Evolutionary conservation across 805 yeast species (phyloP).

Genomic region (Hanseniaspora hatyaiensis): DNA sequence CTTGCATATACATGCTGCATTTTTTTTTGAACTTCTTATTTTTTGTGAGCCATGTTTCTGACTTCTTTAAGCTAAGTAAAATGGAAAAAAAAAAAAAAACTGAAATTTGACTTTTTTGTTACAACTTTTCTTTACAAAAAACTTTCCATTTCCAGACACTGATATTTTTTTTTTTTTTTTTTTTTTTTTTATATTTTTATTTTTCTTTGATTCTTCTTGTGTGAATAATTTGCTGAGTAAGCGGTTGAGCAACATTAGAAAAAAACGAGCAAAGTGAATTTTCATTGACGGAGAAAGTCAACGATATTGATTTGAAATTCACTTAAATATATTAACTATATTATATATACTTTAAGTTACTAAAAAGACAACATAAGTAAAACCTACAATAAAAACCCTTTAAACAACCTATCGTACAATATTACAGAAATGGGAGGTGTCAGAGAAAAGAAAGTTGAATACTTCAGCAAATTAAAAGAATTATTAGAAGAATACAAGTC

Average conservation of each 20-base stretch:
- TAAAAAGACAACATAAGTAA: neutral
- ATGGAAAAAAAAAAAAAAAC: too few relatives aligned
- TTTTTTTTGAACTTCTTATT: too few relatives aligned
- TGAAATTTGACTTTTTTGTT: too few relatives aligned
- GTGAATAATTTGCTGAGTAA: neutral
- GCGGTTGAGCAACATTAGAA: too few relatives aligned
- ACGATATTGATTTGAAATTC: too few relatives aligned
- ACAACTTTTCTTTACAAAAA: too few relatives aligned
- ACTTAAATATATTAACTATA: neutral
- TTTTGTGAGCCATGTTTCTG: too few relatives aligned
- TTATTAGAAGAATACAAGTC: constrained; percentile 95
- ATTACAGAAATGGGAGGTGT: constrained; percentile 99
- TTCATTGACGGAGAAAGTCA: too few relatives aligned
- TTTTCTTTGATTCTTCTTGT: neutral
- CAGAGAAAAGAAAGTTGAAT: constrained; percentile 93
- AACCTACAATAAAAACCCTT: constrained; percentile 37
- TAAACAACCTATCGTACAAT: constrained; percentile 78
- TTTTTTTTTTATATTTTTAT: neutral
- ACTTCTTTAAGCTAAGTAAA: too few relatives aligned
- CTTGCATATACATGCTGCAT: too few relatives aligned
- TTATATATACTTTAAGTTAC: neutral
- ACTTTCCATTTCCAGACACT: too few relatives aligned
- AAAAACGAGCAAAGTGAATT: too few relatives aligned
- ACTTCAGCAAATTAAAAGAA: constrained; percentile 90
- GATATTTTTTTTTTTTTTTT: neutral